Base-by-base conservation (phyloP, 164 flowering plant genomes). In the Tetrastigma voinierianum region DNA sequence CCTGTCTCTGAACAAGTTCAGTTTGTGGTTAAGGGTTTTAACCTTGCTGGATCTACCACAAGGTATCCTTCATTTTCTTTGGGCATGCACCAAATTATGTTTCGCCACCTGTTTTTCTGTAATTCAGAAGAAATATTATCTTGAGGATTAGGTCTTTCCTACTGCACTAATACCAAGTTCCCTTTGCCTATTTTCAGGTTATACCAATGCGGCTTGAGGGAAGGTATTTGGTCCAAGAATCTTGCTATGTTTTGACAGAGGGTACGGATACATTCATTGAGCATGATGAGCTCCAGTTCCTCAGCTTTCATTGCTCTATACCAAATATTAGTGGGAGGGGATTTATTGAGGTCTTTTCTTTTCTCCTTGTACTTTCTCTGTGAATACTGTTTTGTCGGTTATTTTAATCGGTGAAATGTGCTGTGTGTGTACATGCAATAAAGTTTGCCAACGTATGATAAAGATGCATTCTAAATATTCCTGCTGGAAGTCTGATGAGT, bases 281-380 rank as follows among this genome's bases (percentile, higher is more conserved):
- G 68, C 70, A 81, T 44, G 80, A 77, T 49, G 82, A 77, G 59
- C 68, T 87, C 55, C 84, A 86, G 66, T 74, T 72, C 67, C 69
- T 90, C 43, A 80, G 76, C 70, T 86, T 92, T 70, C 55, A 72
- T 13, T 87, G 88, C 65, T 70, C 80, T 56, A 62, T 83, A n/a
- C 97, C 97, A 53, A 61, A 75, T 72, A 71, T 80, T 24, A 59
- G 43, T 59, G 98, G 94, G 19, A 81, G 98, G 80, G 98, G 98
- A 63, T 92, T 92, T 66, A 79, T 92, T 64, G 98, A 92, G 94
- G 98, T 57, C 52, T 43, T 64, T 9, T 48, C 23, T 14, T 58
- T 55, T 24, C 23, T 54, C 20, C 21, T 47, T 62, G 32, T 40
- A 21, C 14, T 63, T 20, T n/a, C 14, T 53, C 20, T 14, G 17